Percentiles rank a stretch among this genome's conserved stretches.
phyloP scores from a whole-genome alignment of 768 basidiomycete genomes.

The Boletus tylopilopsis region DNA sequence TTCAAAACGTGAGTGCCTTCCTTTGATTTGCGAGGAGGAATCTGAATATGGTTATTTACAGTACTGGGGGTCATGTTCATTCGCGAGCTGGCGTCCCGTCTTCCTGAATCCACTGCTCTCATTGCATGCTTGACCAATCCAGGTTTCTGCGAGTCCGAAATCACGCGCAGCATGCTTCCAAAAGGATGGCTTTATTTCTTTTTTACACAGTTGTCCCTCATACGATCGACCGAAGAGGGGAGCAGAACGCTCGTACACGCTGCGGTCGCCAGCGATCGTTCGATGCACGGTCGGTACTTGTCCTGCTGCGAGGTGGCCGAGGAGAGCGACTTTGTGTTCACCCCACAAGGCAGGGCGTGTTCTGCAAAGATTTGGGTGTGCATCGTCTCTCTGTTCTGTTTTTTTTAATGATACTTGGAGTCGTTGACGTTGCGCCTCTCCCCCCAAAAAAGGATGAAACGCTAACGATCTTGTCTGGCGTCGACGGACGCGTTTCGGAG shows the following conservation, averaged over 20 bases:
- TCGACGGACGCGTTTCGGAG: constrained; percentile 19
- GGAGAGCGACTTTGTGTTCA: constrained; percentile 30
- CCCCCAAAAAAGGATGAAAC: constrained; percentile 19
- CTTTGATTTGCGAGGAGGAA: neutral
- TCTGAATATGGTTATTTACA: constrained; percentile 6
- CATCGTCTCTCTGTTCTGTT: neutral
- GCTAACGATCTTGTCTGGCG: constrained; percentile 13
- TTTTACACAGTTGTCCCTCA: constrained; percentile 13
- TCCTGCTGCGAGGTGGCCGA: constrained; percentile 21
- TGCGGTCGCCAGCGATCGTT: constrained; percentile 24
- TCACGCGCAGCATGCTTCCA: constrained; percentile 14
- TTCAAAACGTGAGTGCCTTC: constrained; percentile 22
- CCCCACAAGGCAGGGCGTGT: constrained; percentile 25
- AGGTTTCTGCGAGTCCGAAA: constrained; percentile 32
- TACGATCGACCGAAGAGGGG: constrained; percentile 32
- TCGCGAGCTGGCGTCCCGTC: constrained; percentile 30
- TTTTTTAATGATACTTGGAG: neutral
- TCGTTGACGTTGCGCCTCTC: too few species aligned
- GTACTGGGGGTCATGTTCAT: constrained; percentile 33
- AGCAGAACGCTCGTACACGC: constrained; percentile 34
- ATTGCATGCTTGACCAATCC: constrained; percentile 29
- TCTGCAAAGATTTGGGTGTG: constrained; percentile 34
- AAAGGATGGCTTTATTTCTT: neutral
- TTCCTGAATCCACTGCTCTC: constrained; percentile 20
- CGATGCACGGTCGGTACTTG: constrained; percentile 32